These are phyloP conservation scores for Mycena venus DNA, from an alignment of 768 basidiomycete genomes.

Conservation along the genomic window DNA sequence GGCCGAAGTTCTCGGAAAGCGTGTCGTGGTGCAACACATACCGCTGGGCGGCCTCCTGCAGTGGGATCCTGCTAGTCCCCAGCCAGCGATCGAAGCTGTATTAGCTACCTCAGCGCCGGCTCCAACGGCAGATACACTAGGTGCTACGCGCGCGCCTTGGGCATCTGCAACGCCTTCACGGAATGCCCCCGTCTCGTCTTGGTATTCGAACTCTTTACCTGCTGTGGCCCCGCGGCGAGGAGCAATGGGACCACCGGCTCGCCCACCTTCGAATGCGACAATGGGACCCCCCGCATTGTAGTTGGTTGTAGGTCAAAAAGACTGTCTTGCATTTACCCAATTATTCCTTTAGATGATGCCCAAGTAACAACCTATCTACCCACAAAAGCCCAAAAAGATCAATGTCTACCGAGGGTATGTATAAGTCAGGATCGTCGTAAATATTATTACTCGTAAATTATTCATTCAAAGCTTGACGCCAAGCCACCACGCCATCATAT, in stretches of 20 bases:
- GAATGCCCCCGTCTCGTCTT: slow-evolving; percentile 8
- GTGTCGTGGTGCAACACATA: slow-evolving; percentile 97
- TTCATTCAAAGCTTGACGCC: slow-evolving; percentile 13
- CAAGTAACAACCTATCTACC: not conserved
- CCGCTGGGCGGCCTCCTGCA: slow-evolving; percentile 86
- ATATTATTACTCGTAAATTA: not conserved
- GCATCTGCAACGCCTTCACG: slow-evolving; percentile 5
- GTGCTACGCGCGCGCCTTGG: slow-evolving; percentile 29
- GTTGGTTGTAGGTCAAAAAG: too few species aligned
- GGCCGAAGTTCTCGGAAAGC: slow-evolving; percentile 93
- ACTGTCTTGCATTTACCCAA: too few species aligned
- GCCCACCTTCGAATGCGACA: not conserved
- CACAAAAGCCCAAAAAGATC: not conserved
- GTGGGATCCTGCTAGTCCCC: slow-evolving; percentile 60
- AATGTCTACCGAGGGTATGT: not conserved
- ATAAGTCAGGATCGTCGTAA: not conserved
- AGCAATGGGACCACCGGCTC: not conserved
- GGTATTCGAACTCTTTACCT: slow-evolving; percentile 15
- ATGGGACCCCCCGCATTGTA: not conserved
- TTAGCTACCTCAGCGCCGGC: not conserved
- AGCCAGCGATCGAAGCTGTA: not conserved
- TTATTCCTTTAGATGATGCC: not conserved
- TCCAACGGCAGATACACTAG: not conserved
- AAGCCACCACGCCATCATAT: slow-evolving; percentile 31
- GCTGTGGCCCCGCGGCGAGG: not conserved